Percentiles rank a stretch among this genome's conserved stretches.
phyloP scores from a whole-genome alignment of 2,329 filamentous ascomycete species.

The Talaromyces sp. region DNA sequence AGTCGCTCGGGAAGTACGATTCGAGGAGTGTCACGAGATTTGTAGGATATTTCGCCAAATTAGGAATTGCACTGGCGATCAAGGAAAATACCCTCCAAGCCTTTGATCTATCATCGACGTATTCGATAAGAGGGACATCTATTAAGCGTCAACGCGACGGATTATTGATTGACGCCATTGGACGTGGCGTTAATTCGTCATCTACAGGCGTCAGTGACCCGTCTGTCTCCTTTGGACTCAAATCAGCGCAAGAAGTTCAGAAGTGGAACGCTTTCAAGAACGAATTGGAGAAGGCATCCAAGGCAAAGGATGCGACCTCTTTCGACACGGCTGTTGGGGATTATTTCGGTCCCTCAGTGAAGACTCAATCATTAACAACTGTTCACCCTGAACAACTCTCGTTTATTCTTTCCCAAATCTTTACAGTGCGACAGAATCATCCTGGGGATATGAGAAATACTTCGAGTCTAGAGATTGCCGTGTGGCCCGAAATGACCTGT shows the following conservation, averaged over 20 bases:
- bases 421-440: slow-evolving; percentile 27
- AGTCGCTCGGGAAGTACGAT: slow-evolving; percentile 22
- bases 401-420: slow-evolving; percentile 41
- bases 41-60: slow-evolving; percentile 44
- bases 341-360: slow-evolving; percentile 28
- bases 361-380: slow-evolving; percentile 27
- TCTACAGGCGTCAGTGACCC: slow-evolving; percentile 26
- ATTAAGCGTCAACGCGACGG: slow-evolving; percentile 42
- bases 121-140: slow-evolving; percentile 28
- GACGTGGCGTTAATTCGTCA: slow-evolving; percentile 37
- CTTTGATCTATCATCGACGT: slow-evolving; percentile 41
- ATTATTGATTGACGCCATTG: slow-evolving; percentile 43
- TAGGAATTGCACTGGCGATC: slow-evolving; percentile 42
- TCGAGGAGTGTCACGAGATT: slow-evolving; percentile 33
- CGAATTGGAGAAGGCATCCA: slow-evolving; percentile 28
- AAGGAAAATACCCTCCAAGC: slow-evolving; percentile 43
- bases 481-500: slow-evolving; percentile 40
- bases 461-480: slow-evolving; percentile 29
- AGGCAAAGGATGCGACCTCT: slow-evolving; percentile 27
- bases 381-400: slow-evolving; percentile 37
- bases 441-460: slow-evolving; percentile 27
- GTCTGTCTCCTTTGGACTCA: slow-evolving; percentile 34
- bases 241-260: slow-evolving; percentile 30
- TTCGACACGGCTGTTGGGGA: slow-evolving; percentile 37
- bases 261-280: slow-evolving; percentile 35